These are phyloP conservation scores for Panaeolus cyanescens DNA, from an alignment of 768 basidiomycete genomes.

Conservation along the genomic window DNA sequence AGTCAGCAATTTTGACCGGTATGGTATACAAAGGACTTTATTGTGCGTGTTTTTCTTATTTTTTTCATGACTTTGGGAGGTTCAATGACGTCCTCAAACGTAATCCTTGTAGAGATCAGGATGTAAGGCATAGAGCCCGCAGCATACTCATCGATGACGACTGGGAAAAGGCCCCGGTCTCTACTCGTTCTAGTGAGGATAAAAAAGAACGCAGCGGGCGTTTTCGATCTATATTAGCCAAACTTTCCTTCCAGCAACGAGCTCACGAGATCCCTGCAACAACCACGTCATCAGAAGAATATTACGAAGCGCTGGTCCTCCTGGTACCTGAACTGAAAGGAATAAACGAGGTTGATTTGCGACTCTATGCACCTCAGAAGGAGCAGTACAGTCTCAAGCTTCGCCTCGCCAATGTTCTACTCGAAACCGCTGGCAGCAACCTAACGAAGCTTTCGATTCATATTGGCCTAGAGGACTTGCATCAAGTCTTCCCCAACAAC, in stretches of 20 bases:
- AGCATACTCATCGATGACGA: background rate
- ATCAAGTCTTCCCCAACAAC: background rate
- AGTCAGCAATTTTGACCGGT: conserved; percentile 1
- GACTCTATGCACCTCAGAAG: background rate
- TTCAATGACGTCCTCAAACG: too few species aligned
- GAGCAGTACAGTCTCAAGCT: background rate
- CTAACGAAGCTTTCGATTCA: background rate
- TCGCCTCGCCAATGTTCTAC: background rate
- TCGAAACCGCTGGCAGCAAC: background rate
- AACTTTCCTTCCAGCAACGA: background rate
- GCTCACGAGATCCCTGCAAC: background rate
- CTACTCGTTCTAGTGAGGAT: background rate
- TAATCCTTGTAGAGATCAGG: background rate
- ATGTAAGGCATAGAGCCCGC: background rate
- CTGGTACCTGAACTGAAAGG: background rate
- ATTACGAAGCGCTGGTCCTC: background rate
- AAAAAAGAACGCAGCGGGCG: background rate
- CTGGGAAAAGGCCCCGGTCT: background rate
- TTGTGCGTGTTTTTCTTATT: background rate
- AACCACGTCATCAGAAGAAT: background rate
- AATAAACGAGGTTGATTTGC: background rate
- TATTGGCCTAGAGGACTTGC: background rate
- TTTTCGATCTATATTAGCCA: background rate
- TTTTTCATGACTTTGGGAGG: too few species aligned
- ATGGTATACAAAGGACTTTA: background rate